Base-by-base conservation (phyloP, 1,284 basidiomycete species). In the Melampsora larici-populina region DNA sequence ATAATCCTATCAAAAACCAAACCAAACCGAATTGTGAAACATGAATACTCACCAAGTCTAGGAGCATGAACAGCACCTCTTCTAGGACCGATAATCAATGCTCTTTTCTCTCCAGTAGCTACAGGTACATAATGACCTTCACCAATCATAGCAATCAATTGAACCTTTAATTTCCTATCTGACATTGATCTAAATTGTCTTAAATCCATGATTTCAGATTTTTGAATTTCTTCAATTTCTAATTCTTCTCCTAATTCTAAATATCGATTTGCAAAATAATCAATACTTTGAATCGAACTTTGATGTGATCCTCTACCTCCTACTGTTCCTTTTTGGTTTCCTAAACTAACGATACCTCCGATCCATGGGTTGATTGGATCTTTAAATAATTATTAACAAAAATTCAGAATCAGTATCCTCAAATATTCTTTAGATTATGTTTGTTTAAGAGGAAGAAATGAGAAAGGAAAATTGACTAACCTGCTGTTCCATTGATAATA, bases 331-430 rank as follows among this genome's bases (percentile, higher is more conserved):
- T 55, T 24, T 21, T 24, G 18, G 6, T 55, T 55, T 55, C 51
- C 51, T n/a, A 74, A 33, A 55, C 64, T 74, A 18, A 74, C 72
- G 24, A 65, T 63, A 31, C 72, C 72, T 33, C 72, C 72, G 18
- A 60, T 17, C 72, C 72, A 74, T 31, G 72, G 72, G 66, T 74
- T 74, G 24, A 74, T 63, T 36, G 72, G 72, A 55, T 74, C 72
- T 74, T 18, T 21, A 33, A n/a, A 13, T 4, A 55, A 5, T 21
- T 6, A 55, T 55, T 15, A 55, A 21, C 4, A 21, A 55, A 21
- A 13, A 55, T 15, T 24, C 13, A n/a, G 36, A 18, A 55, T 55
- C 6, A 55, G 51, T 55, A 55, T 58, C n/a, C 29, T 36, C 13
- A 58, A 29, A 46, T 3, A 2, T 17, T 51, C 51, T 7, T 17